A percentile compares a stretch with the other conserved stretches of the same genome.
Conservation (phyloP, 805 yeast genomes). For the Clavispora vitiphila region DNA sequence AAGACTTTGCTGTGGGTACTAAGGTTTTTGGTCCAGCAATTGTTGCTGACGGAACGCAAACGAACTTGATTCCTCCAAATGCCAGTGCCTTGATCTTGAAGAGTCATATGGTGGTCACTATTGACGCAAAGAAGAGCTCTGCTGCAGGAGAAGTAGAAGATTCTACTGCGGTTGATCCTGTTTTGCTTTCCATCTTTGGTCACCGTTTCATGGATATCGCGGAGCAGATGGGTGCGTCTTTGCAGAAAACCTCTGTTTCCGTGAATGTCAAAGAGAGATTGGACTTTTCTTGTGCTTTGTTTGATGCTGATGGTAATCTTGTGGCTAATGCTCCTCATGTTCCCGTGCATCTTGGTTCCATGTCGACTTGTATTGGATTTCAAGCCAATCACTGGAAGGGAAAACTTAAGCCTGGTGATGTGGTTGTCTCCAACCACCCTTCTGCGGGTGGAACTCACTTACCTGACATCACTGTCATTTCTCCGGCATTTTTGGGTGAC, state of each 20-base stretch:
- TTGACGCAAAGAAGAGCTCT: background rate
- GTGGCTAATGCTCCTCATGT: slow-evolving; percentile 45
- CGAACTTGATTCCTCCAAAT: slow-evolving; percentile 14
- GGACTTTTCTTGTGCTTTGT: slow-evolving; percentile 43
- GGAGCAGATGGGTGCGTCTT: slow-evolving; percentile 41
- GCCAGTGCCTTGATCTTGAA: slow-evolving; percentile 12
- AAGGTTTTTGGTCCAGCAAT: slow-evolving; percentile 15
- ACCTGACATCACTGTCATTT: slow-evolving; percentile 73
- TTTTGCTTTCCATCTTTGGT: slow-evolving; percentile 17
- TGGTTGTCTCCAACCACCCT: slow-evolving; percentile 40
- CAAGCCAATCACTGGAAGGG: slow-evolving; percentile 38
- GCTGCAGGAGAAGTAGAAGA: background rate
- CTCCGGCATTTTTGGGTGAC: slow-evolving; percentile 65
- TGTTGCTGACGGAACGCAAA: slow-evolving; percentile 17
- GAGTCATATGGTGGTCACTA: slow-evolving; percentile 13
- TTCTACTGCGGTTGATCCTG: slow-evolving; percentile 11
- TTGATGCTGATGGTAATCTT: slow-evolving; percentile 37
- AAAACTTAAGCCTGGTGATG: slow-evolving; percentile 37
- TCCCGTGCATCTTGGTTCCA: slow-evolving; percentile 43
- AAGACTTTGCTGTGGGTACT: slow-evolving; percentile 8
- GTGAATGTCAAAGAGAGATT: slow-evolving; percentile 42
- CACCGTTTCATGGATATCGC: slow-evolving; percentile 20
- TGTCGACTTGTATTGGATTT: slow-evolving; percentile 44
- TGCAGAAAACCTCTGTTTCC: slow-evolving; percentile 42
- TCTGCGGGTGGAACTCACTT: slow-evolving; percentile 41